phyloP scores from a whole-genome alignment of 2,329 filamentous ascomycete species.

The Oidium heveae region DNA sequence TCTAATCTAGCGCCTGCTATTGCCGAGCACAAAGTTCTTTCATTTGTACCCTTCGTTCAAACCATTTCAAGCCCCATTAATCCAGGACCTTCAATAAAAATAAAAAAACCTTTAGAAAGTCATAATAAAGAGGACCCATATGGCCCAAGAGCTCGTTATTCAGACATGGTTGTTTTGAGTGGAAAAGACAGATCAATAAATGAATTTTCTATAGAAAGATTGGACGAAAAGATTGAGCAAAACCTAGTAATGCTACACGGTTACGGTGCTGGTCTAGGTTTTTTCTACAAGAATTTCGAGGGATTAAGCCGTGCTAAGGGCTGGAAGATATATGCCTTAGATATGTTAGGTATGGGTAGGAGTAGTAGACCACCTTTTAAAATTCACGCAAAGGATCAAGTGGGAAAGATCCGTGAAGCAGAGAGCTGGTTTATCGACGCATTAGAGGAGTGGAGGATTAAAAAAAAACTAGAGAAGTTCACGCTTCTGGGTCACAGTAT shows the following conservation, averaged over 20 bases:
- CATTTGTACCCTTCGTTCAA: conserved; percentile 57
- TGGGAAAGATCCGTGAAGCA: conserved; percentile 63
- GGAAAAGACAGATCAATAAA: conserved; percentile 77
- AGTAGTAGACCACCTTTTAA: conserved; percentile 64
- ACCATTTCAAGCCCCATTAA: conserved; percentile 16
- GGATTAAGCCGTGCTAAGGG: conserved; percentile 51
- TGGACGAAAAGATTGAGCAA: conserved; percentile 56
- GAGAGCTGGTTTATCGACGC: conserved; percentile 94
- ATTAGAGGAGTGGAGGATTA: conserved; percentile 81
- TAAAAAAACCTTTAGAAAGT: conserved; percentile 19
- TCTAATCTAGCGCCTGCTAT: conserved; percentile 53
- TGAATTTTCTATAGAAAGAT: conserved; percentile 71
- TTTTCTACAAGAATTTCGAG: conserved; percentile 98
- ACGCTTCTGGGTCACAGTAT: conserved; percentile 83
- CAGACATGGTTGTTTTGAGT: conserved; percentile 57
- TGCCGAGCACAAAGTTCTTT: conserved; percentile 73
- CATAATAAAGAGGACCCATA: conserved; percentile 42
- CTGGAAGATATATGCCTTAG: conserved; percentile 82
- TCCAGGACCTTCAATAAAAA: conserved; percentile 7
- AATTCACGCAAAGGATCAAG: conserved; percentile 56
- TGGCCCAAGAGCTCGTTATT: conserved; percentile 66
- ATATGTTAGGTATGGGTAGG: conserved; percentile 86
- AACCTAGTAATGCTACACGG: conserved; percentile 90
- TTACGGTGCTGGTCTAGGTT: conserved; percentile 84
- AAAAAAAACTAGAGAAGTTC: conserved; percentile 74